Base-by-base conservation (phyloP, 768 basidiomycete species). In the Favolaschia claudopus region DNA sequence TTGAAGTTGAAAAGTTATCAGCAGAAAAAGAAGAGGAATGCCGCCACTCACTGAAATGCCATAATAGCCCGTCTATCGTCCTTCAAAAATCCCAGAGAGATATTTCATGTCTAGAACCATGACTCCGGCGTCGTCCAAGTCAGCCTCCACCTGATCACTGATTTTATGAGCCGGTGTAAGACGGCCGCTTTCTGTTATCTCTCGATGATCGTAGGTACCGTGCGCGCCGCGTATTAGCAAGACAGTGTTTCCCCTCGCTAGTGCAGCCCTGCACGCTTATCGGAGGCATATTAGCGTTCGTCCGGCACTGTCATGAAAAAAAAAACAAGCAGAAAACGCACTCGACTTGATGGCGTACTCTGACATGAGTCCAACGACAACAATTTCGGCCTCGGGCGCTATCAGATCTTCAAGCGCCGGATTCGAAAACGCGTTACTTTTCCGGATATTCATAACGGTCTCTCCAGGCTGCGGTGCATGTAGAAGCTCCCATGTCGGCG, bases 351-450 rank as follows among this genome's bases (percentile, higher is more conserved):
- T 76, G 42, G 84, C 83, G 58, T 84, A 88, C 73, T 90, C 88
- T 64, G 85, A 88, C 70, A 87, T 84, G 67, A 88, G 81, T 7
- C 89, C 89, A 13, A 83, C 83, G 43, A 90, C 79, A 49, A 90
- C 78, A 50, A 90, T 77, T 76, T 89, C 84, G 15, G 86, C 87
- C 25, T 83, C 79, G 7, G 69, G 57, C 0, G 81, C 77, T 36
- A 91, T 74, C 34, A 87, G 67, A 6, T 80, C 76, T 5, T 71
- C 80, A 10, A 91, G 76, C 15, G 45, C 58, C 25, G 88, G 89
- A 20, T 84, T 86, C 0, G 82, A 76, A 62, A 90, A 91, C 20
- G 88, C 87, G 63, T 90, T 89, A 75, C 86, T 89, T 75, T 87
- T 87, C 52, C 75, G 73, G 74, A 89, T 90, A 74, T 90, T 88